These are phyloP conservation scores for Radiomyces spectabilis DNA, from an alignment of 192 early-diverging fungal species.

Conservation along the genomic window DNA sequence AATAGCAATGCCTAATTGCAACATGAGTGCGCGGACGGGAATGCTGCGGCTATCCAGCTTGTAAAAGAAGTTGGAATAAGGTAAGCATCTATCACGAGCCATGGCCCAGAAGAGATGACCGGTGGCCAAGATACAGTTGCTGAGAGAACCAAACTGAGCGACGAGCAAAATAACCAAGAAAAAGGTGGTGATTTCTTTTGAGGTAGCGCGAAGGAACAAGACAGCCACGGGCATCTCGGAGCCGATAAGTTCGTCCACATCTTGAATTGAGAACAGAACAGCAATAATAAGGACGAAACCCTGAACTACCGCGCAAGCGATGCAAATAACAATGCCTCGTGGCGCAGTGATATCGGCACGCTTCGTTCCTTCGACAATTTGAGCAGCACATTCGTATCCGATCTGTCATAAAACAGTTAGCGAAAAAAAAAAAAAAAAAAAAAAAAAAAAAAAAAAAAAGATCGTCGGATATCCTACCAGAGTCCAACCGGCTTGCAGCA, in stretches of 20 bases:
- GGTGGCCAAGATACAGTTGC: slow-evolving; percentile 29
- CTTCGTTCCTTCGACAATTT: slow-evolving; percentile 41
- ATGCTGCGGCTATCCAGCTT: slow-evolving; percentile 23
- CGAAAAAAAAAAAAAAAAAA: background rate
- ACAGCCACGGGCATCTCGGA: slow-evolving; percentile 25
- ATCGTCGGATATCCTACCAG: slow-evolving; percentile 18
- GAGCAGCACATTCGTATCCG: slow-evolving; percentile 32
- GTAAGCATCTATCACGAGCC: slow-evolving; percentile 41
- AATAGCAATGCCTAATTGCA: slow-evolving; percentile 24
- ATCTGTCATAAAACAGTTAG: too few species aligned
- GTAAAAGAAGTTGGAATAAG: slow-evolving; percentile 32
- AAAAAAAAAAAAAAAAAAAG: slow-evolving; percentile 1
- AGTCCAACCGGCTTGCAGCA: slow-evolving; percentile 41
- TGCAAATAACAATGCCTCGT: slow-evolving; percentile 35
- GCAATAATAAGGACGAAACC: slow-evolving; percentile 33
- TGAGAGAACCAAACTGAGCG: slow-evolving; percentile 36
- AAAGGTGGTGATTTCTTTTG: slow-evolving; percentile 21
- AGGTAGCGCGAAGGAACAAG: slow-evolving; percentile 29
- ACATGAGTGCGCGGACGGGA: slow-evolving; percentile 27
- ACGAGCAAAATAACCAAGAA: slow-evolving; percentile 33
- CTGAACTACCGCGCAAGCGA: slow-evolving; percentile 30
- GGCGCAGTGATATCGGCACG: slow-evolving; percentile 38
- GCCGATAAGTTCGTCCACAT: slow-evolving; percentile 28
- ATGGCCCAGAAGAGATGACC: slow-evolving; percentile 42
- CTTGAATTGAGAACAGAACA: slow-evolving; percentile 35